Conservation (phyloP, 2,329 filamentous ascomycete species). For the Zopfia rhizophila region DNA sequence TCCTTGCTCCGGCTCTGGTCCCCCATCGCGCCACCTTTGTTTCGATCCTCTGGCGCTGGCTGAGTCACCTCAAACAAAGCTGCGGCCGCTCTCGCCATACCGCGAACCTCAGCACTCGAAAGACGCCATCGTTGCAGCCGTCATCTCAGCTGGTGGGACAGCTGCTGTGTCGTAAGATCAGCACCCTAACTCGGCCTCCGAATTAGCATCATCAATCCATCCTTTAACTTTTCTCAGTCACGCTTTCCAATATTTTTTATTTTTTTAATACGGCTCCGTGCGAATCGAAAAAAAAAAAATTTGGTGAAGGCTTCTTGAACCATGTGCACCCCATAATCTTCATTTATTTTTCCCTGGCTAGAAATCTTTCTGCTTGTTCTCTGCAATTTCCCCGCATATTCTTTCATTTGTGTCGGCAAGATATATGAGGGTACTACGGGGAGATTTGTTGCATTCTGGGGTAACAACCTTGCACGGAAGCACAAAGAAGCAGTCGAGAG, state of each 20-base stretch:
- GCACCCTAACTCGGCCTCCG: slow-evolving; percentile 32
- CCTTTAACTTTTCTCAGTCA: slow-evolving; percentile 14
- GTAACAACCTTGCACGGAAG: slow-evolving; percentile 38
- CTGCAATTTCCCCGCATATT: slow-evolving; percentile 43
- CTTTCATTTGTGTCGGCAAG: slow-evolving; percentile 37
- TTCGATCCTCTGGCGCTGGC: not conserved
- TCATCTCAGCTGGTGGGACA: slow-evolving; percentile 39
- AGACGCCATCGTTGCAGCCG: slow-evolving; percentile 19
- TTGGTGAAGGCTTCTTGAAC: slow-evolving; percentile 40
- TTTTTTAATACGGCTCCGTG: slow-evolving; percentile 27
- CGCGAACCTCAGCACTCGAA: too few relatives aligned
- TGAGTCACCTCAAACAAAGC: not conserved
- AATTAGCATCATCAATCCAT: slow-evolving; percentile 3
- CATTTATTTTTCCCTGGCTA: slow-evolving; percentile 42
- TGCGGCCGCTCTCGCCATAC: too few relatives aligned
- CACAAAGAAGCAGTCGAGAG: slow-evolving; percentile 26
- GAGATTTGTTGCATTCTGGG: slow-evolving; percentile 45
- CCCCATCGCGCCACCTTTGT: slow-evolving; percentile 11
- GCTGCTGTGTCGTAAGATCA: slow-evolving; percentile 41
- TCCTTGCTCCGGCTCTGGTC: not conserved
- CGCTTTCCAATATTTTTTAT: slow-evolving; percentile 12
- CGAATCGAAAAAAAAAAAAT: not conserved
- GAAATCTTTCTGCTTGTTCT: slow-evolving; percentile 25
- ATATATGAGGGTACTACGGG: slow-evolving; percentile 39
- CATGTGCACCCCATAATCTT: slow-evolving; percentile 42